Base-by-base conservation (phyloP, 2,329 filamentous ascomycete species). In the Fusarium sp. region DNA sequence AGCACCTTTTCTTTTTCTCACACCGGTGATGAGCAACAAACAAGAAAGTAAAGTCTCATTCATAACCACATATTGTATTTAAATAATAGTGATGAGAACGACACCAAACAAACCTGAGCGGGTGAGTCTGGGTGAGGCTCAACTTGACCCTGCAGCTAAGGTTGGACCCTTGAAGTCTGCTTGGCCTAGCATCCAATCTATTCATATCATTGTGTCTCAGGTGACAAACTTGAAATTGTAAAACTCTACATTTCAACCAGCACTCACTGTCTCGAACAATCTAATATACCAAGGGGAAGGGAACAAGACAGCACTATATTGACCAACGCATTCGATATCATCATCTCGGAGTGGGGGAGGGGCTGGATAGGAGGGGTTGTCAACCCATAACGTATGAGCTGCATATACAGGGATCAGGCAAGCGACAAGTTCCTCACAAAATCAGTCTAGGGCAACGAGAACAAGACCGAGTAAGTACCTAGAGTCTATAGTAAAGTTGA, bases 1-100 rank as follows among this genome's bases (percentile, higher is more conserved):
- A 59, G n/a, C 68, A 71, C 44, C 24, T 40, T 58, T 69, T 65
- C 53, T 68, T 68, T 55, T 69, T 63, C 25, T 20, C 52, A 30
- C 38, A 27, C 46, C 43, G 48, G 44, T 52, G 22, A 48, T 45
- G 46, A 62, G 54, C 43, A 49, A 65, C 48, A 62, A 51, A 67
- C 34, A 64, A 66, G 59, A 64, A 46, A 30, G 7, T 10, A 32
- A 25, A 24, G 22, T 29, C 8, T 30, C 1, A 16, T 11, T 30
- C 24, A 48, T n/a, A 22, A 22, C 9, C 29, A 24, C 24, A 34
- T 18, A 20, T 12, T 9, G 32, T 16, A 22, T 22, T 16, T 46
- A 12, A 29, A 2, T 12, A 12, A 27, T 13, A 43, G 3, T 16
- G 10, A 27, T 18, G 27, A n/a, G 5, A 53, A 53, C 3, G 13